Evolutionary conservation across 805 yeast species (phyloP).

Genomic region (Saccharomycopsis javanensis): DNA sequence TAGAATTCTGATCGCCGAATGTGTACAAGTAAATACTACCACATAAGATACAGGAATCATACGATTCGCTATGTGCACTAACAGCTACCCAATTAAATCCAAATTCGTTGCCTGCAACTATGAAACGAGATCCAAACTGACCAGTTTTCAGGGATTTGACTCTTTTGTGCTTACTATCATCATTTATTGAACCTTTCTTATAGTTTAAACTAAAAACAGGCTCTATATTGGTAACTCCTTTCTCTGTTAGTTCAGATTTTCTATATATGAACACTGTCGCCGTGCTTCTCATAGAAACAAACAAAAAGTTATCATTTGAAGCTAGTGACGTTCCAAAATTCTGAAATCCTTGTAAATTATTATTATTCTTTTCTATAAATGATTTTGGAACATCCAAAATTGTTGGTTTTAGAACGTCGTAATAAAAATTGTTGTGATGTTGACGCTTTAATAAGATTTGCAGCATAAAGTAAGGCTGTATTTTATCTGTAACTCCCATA

Average conservation of each 20-base stretch:
- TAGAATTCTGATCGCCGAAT: background rate
- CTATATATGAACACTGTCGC: constrained; percentile 31
- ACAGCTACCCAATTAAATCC: constrained; percentile 25
- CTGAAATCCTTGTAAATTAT: constrained; percentile 27
- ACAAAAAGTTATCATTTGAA: constrained; percentile 22
- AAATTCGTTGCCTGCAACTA: constrained; percentile 19
- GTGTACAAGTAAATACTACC: constrained; percentile 34
- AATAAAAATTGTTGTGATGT: background rate
- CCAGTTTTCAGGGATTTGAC: constrained; percentile 22
- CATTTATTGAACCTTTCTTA: background rate
- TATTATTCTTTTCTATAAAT: background rate
- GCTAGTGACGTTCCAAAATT: constrained; percentile 34
- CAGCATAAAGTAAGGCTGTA: background rate
- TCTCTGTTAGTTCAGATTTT: background rate
- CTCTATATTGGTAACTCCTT: background rate
- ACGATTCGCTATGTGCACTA: constrained; percentile 26
- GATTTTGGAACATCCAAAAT: constrained; percentile 20
- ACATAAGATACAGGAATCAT: constrained; percentile 26
- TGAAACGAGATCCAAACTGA: constrained; percentile 25
- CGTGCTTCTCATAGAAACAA: constrained; percentile 32
- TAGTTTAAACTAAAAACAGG: background rate
- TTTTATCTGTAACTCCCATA: background rate
- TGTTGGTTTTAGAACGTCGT: constrained; percentile 4
- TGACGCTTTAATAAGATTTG: constrained; percentile 12
- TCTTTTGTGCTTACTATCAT: constrained; percentile 8